Evolutionary conservation across 257 asterid species (phyloP).

Genomic region (Prunella vulgaris): DNA sequence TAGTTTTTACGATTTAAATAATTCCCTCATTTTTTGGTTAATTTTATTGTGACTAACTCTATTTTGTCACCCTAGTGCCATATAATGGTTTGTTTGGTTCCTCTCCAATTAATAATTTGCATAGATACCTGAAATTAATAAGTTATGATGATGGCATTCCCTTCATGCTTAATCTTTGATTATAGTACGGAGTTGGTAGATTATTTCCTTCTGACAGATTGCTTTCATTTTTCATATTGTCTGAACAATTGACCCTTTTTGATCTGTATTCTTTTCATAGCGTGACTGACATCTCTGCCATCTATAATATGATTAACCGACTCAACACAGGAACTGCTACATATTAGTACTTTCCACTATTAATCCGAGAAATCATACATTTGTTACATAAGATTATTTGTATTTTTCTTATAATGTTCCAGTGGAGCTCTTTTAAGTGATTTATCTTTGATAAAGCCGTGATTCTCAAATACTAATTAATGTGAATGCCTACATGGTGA

Average conservation of each 20-base stretch:
- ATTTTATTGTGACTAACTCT: background rate
- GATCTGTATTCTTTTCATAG: background rate
- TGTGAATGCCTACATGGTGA: slow-evolving; percentile 1
- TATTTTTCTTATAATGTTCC: background rate
- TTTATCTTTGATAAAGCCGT: background rate
- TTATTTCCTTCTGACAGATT: slow-evolving; percentile 2
- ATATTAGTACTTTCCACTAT: background rate
- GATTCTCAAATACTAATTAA: background rate
- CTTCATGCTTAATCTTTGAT: background rate
- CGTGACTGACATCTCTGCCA: background rate
- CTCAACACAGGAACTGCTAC: slow-evolving; percentile 1
- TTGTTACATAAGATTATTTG: background rate
- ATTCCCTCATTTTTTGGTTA: background rate
- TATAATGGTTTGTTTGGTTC: background rate
- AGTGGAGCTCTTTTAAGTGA: background rate
- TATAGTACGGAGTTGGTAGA: background rate
- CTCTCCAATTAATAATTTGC: no score
- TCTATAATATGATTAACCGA: background rate
- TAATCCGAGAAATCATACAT: background rate
- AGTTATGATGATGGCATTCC: background rate
- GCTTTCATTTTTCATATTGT: background rate
- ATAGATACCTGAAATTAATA: background rate
- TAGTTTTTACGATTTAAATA: background rate
- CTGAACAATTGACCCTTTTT: background rate
- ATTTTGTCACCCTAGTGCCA: background rate